Evolutionary conservation across 2,329 filamentous ascomycete genomes (phyloP), one percentile per base, ranked within the genome.

Genomic region (Furcasterigmium sp.): DNA sequence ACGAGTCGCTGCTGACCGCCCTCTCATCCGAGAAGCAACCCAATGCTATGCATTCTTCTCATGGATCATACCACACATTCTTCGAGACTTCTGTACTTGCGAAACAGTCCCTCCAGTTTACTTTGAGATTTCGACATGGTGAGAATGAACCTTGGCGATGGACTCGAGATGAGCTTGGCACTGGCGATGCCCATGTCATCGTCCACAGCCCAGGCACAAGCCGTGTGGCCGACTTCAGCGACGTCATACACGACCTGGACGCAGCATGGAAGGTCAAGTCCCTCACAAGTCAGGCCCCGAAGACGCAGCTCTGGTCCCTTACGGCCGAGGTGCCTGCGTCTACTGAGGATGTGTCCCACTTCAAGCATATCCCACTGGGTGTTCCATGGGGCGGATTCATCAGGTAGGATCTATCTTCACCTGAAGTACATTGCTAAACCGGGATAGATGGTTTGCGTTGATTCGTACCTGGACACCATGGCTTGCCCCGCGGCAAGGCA

Each of bases 401-500:
- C 40, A 75, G 76, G 56, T 83, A 62, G 62, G 65, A 39, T 21
- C 21, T 13, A 17, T 19, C 14, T 26, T 23, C 21, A 23, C 8
- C 19, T 37, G 19, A 8, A 8, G 15, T 19, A 14, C 21, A n/a
- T 23, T 15, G 6, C 35, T 37, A 21, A 37, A 8, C 14, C 19
- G 18, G 37, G 13, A 10, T 8, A 80, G 85, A 53, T 95, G 89
- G 81, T 91, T 95, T 59, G 81, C 87, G 8, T 65, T 95, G 11
- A 82, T 94, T 5, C 80, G 90, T 15, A 70, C 87, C 4, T 93
- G 84, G 80, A 77, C 76, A 26, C 85, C 90, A 2, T 97, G 91
- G 91, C 68, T 95, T 10, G 88, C 85, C 8, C 91, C 91, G n/a
- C 74, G 89, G 30, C 91, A 96, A 59, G 91, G 91, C 11, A 81